A percentile compares a stretch with the other conserved stretches of the same genome.
These are phyloP conservation scores for Alternaria dauci DNA, from an alignment of 2,329 filamentous ascomycete genomes.

Conservation along the genomic window DNA sequence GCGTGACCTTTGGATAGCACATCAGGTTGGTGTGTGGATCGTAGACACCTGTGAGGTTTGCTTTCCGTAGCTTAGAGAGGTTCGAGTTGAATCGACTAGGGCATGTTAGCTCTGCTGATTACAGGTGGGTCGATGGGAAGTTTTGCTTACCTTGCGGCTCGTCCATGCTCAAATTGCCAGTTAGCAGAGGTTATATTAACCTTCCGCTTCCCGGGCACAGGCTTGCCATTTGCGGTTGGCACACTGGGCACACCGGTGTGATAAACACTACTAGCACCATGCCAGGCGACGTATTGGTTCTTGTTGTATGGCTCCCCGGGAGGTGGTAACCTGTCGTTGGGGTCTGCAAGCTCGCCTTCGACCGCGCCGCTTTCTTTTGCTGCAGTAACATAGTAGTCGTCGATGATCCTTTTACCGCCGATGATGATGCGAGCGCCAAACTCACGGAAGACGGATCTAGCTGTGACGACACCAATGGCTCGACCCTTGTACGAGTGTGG, in stretches of 20 bases:
- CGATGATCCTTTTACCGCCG: slow-evolving; percentile 82
- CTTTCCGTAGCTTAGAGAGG: slow-evolving; percentile 72
- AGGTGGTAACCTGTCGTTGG: slow-evolving; percentile 78
- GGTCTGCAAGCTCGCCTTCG: slow-evolving; percentile 91
- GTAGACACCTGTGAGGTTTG: slow-evolving; percentile 80
- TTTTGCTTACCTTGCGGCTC: slow-evolving; percentile 79
- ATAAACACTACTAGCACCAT: slow-evolving; percentile 94
- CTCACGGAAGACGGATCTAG: slow-evolving; percentile 94
- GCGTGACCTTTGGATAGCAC: slow-evolving; percentile 86
- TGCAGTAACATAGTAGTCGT: slow-evolving; percentile 87
- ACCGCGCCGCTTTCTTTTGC: slow-evolving; percentile 78
- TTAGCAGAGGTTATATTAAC: slow-evolving; percentile 92
- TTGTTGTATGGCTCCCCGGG: slow-evolving; percentile 93
- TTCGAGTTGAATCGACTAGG: slow-evolving; percentile 82
- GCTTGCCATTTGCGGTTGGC: slow-evolving; percentile 78
- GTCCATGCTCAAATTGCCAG: slow-evolving; percentile 95
- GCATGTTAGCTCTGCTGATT: slow-evolving; percentile 28
- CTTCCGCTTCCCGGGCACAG: slow-evolving; percentile 77
- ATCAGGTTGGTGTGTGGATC: slow-evolving; percentile 93
- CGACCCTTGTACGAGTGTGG: slow-evolving; percentile 98
- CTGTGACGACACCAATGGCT: slow-evolving; percentile 95
- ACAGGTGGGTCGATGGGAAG: background rate
- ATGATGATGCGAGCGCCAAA: slow-evolving; percentile 95
- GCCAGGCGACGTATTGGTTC: slow-evolving; percentile 99
- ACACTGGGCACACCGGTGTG: slow-evolving; percentile 81